phyloP scores from a whole-genome alignment of 192 early-diverging fungal species.

The Backusella parvicylindrica region DNA sequence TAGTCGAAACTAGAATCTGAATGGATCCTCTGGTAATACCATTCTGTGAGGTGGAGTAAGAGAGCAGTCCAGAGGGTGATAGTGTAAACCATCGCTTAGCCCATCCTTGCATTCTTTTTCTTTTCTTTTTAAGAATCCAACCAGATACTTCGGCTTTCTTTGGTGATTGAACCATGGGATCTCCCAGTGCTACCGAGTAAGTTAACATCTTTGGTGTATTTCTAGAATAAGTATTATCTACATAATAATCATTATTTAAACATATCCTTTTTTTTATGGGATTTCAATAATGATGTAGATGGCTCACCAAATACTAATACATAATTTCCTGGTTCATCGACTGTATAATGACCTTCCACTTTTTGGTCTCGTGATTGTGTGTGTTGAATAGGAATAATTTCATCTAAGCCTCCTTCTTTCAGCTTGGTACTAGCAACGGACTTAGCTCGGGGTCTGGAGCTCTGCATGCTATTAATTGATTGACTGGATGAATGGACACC shows the following conservation, averaged over 20 bases:
- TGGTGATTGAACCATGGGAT: slow-evolving; percentile 20
- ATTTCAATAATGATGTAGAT: slow-evolving; percentile 25
- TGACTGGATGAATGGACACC: slow-evolving; percentile 3
- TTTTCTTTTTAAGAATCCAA: slow-evolving; percentile 59
- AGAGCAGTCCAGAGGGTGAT: slow-evolving; percentile 67
- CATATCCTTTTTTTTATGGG: neutral
- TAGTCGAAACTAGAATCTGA: slow-evolving; percentile 58
- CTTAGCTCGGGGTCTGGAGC: slow-evolving; percentile 8
- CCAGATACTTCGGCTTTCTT: slow-evolving; percentile 37
- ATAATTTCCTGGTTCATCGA: slow-evolving; percentile 78
- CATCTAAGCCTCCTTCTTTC: slow-evolving; percentile 68
- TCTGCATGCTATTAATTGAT: neutral
- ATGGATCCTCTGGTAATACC: slow-evolving; percentile 65
- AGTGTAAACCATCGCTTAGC: slow-evolving; percentile 86
- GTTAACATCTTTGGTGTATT: slow-evolving; percentile 55
- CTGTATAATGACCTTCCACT: slow-evolving; percentile 77
- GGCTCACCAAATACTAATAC: slow-evolving; percentile 71
- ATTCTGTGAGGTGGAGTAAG: slow-evolving; percentile 74
- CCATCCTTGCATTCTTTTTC: slow-evolving; percentile 70
- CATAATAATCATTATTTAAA: neutral
- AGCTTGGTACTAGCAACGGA: slow-evolving; percentile 26
- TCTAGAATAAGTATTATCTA: slow-evolving; percentile 59
- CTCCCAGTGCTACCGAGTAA: slow-evolving; percentile 50
- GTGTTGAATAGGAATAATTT: slow-evolving; percentile 79
- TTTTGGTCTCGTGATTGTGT: slow-evolving; percentile 84